phyloP scores from a whole-genome alignment of 179 eudicot species.

The Corrigiola litoralis region DNA sequence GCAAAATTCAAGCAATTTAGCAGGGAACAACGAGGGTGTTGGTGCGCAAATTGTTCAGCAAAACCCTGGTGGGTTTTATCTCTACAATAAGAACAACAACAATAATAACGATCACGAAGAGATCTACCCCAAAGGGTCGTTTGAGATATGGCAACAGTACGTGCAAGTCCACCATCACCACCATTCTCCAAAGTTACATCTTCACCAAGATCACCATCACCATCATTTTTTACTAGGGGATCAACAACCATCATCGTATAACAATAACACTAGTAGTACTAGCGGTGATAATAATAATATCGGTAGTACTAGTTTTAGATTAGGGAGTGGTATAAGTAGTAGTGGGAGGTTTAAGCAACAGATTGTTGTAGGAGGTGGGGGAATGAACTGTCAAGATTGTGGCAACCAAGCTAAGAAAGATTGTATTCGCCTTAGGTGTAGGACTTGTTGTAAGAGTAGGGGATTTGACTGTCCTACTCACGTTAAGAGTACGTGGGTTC shows the following conservation, averaged over 20 bases:
- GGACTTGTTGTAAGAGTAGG: constrained; percentile 67
- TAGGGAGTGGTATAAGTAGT: background rate
- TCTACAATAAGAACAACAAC: constrained; percentile 13
- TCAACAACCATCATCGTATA: background rate
- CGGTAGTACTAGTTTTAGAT: background rate
- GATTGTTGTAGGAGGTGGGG: constrained; percentile 16
- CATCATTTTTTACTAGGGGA: constrained; percentile 15
- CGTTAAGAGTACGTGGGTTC: constrained; percentile 75
- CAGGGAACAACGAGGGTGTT: no score
- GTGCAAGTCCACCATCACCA: constrained; percentile 63
- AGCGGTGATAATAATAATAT: background rate
- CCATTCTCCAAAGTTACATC: constrained; percentile 19
- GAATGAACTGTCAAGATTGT: constrained; percentile 76
- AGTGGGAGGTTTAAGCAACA: constrained; percentile 15
- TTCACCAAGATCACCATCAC: constrained; percentile 19
- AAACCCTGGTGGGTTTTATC: no score
- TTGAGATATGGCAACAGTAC: constrained; percentile 80
- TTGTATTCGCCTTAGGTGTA: constrained; percentile 51
- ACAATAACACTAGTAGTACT: background rate
- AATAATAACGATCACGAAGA: constrained; percentile 7
- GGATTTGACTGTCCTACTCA: constrained; percentile 70
- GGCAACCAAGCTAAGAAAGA: constrained; percentile 82
- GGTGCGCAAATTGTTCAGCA: no score
- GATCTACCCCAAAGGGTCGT: constrained; percentile 49
- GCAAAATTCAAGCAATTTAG: constrained; percentile 10